phyloP scores from a whole-genome alignment of 2,329 filamentous ascomycete species.

The Epichloe uncinata region DNA sequence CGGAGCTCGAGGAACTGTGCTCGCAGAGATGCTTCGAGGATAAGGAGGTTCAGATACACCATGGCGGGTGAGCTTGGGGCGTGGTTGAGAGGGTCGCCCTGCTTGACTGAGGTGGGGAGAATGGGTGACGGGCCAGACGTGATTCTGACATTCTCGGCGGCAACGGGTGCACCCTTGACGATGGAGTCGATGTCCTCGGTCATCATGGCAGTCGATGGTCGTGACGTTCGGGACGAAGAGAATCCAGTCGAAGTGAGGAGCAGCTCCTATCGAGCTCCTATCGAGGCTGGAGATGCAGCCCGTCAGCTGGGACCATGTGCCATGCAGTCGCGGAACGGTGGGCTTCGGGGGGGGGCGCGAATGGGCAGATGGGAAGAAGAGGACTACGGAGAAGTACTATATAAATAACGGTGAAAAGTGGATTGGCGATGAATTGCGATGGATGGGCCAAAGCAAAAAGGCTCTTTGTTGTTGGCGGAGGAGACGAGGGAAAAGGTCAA shows the following conservation, averaged over 20 bases:
- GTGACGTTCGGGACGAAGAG: neutral
- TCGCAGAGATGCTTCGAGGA: conserved; percentile 87
- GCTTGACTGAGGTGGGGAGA: conserved; percentile 29
- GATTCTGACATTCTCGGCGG: conserved; percentile 33
- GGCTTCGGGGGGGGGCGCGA: too few species aligned
- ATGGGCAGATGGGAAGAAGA: too few species aligned
- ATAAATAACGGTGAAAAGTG: neutral
- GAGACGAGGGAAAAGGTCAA: neutral
- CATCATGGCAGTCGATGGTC: conserved; percentile 26
- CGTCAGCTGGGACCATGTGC: conserved; percentile 1
- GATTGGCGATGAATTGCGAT: neutral
- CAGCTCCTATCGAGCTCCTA: too few species aligned
- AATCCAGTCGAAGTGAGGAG: neutral
- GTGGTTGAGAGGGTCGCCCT: conserved; percentile 59
- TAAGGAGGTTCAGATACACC: conserved; percentile 95
- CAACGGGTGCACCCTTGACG: conserved; percentile 73
- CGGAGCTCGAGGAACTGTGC: conserved; percentile 87
- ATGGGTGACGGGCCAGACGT: conserved; percentile 29
- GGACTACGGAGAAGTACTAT: too few species aligned
- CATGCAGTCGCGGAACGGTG: neutral
- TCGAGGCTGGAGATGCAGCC: conserved; percentile 2
- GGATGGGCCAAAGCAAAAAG: too few species aligned
- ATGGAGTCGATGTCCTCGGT: conserved; percentile 67
- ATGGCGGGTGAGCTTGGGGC: conserved; percentile 86
- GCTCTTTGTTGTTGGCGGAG: too few species aligned